Conservation (phyloP, 805 yeast species). For the Metschnikowia gruessii region DNA sequence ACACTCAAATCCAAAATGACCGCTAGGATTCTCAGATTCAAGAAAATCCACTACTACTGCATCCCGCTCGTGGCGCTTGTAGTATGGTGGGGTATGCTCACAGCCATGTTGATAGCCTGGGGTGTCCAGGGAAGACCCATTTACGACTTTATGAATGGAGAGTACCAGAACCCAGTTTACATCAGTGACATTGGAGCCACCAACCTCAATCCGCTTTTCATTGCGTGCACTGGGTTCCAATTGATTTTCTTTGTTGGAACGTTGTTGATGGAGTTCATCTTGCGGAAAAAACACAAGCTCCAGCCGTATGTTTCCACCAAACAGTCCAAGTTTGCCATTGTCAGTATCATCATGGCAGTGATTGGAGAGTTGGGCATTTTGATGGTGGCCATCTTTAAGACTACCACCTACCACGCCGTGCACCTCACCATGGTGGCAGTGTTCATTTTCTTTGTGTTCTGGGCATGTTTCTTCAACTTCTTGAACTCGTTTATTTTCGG, state of each 20-base stretch:
- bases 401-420: conserved; percentile 52
- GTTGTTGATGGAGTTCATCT: conserved; percentile 56
- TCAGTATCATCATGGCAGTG: conserved; percentile 42
- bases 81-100: conserved; percentile 91
- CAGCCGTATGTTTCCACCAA: conserved; percentile 47
- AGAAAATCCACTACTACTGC: conserved; percentile 49
- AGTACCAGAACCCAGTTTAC: conserved; percentile 54
- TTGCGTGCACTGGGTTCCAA: conserved; percentile 72
- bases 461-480: conserved; percentile 42
- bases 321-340: conserved; percentile 45
- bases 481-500: conserved; percentile 40
- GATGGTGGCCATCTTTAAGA: conserved; percentile 71
- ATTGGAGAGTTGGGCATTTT: conserved; percentile 72
- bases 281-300: conserved; percentile 57
- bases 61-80: conserved; percentile 65
- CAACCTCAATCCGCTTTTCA: conserved; percentile 78
- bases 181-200: conserved; percentile 90
- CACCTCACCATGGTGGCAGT: conserved; percentile 69
- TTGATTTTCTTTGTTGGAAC: conserved; percentile 70
- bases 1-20: conserved; percentile 13
- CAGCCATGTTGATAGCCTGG: conserved; percentile 78
- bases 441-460: conserved; percentile 65
- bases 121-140: conserved; percentile 74
- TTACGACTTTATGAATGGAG: conserved; percentile 50
- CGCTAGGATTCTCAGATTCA: conserved; percentile 23